Evolutionary conservation across 805 yeast species (phyloP).

Genomic region (Yarrowia deformans): DNA sequence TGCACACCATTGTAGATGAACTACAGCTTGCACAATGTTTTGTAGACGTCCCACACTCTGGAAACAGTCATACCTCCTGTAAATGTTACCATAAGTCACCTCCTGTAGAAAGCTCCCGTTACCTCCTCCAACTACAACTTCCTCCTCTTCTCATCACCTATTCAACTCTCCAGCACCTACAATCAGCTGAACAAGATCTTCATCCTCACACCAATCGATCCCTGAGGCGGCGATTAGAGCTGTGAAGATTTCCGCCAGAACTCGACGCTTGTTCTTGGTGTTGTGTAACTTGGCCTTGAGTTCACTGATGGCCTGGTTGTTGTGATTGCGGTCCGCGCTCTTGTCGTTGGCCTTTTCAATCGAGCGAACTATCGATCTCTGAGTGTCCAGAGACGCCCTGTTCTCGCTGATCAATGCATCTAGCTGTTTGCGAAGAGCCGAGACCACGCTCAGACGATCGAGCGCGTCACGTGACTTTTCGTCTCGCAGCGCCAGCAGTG

Average conservation of each 20-base stretch:
- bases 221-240: slow-evolving; percentile 44
- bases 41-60: background rate
- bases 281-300: slow-evolving; percentile 21
- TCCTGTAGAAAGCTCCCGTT: too few species aligned
- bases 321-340: background rate
- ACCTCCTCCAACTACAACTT: too few species aligned
- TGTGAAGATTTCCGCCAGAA: slow-evolving; percentile 43
- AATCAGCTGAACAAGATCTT: slow-evolving; percentile 35
- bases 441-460: background rate
- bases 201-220: slow-evolving; percentile 43
- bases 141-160: too few species aligned
- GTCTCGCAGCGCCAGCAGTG: slow-evolving; percentile 19
- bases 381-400: slow-evolving; percentile 2
- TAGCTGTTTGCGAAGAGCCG: slow-evolving; percentile 1
- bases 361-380: slow-evolving; percentile 1
- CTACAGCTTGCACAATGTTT: too few species aligned
- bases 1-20: too few species aligned
- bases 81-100: too few species aligned
- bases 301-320: slow-evolving; percentile 1
- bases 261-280: slow-evolving; percentile 34
- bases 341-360: slow-evolving; percentile 13
- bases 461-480: slow-evolving; percentile 20
- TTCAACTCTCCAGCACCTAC: slow-evolving; percentile 35
- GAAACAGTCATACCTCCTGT: background rate
- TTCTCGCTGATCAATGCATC: slow-evolving; percentile 1